These are phyloP conservation scores for Cryphonectria radicalis DNA, from an alignment of 2,329 filamentous ascomycete species.

Conservation along the genomic window DNA sequence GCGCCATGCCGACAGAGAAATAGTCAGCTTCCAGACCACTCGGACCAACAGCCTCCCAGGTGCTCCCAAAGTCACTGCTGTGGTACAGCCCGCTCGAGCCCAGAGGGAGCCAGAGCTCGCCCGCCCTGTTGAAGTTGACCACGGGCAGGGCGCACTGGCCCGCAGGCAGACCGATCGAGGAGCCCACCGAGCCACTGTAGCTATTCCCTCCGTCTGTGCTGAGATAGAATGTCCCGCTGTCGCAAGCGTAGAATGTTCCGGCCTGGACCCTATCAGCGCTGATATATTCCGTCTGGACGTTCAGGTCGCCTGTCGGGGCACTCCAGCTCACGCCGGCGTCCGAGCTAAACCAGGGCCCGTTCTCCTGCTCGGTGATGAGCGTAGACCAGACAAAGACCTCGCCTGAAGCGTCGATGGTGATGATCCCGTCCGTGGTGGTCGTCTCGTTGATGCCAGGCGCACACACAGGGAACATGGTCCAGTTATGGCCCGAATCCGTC, in stretches of 20 bases:
- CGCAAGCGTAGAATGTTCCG: slow-evolving; percentile 17
- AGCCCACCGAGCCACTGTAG: slow-evolving; percentile 12
- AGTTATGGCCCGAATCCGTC: slow-evolving; percentile 13
- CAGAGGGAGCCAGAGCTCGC: slow-evolving; percentile 18
- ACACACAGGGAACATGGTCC: slow-evolving; percentile 19
- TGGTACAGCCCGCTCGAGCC: slow-evolving; percentile 15
- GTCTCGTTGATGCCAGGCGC: slow-evolving; percentile 13
- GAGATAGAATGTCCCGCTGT: slow-evolving; percentile 17
- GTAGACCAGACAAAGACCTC: slow-evolving; percentile 20
- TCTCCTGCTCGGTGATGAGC: background rate
- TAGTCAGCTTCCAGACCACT: slow-evolving; percentile 9
- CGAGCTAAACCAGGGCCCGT: slow-evolving; percentile 16
- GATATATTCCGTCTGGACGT: slow-evolving; percentile 9
- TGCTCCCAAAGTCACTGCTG: slow-evolving; percentile 16
- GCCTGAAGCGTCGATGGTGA: slow-evolving; percentile 13
- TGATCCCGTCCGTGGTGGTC: slow-evolving; percentile 8
- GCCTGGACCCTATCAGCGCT: slow-evolving; percentile 11
- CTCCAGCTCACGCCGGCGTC: slow-evolving; percentile 8
- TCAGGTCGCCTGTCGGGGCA: slow-evolving; percentile 12
- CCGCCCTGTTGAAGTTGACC: slow-evolving; percentile 18
- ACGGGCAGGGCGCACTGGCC: slow-evolving; percentile 15
- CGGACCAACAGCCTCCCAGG: slow-evolving; percentile 7
- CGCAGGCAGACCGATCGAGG: slow-evolving; percentile 8
- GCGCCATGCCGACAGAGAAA: slow-evolving; percentile 16
- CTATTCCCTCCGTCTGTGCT: slow-evolving; percentile 18